phyloP scores from a whole-genome alignment of 768 basidiomycete genomes.

The Leccinum boreale region DNA sequence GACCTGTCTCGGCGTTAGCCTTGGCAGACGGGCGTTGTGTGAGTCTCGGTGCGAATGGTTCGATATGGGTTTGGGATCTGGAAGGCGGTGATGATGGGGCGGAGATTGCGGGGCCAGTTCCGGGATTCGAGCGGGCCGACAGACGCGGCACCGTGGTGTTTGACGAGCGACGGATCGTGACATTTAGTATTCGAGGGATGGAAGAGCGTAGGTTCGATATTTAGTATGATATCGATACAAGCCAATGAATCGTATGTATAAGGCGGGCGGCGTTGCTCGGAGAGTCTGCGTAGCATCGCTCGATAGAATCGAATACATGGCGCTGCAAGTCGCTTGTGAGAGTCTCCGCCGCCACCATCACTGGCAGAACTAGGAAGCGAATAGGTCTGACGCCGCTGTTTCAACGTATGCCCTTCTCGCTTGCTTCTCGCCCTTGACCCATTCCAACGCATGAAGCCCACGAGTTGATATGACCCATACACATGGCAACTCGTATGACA shows the following conservation, averaged over 20 bases:
- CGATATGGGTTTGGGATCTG: constrained; percentile 85
- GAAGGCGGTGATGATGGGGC: constrained; percentile 47
- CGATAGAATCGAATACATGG: not conserved
- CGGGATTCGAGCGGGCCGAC: constrained; percentile 32
- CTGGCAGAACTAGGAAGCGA: not conserved
- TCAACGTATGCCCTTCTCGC: not conserved
- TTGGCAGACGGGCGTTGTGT: constrained; percentile 83
- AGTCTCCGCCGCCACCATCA: not conserved
- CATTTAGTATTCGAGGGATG: constrained; percentile 30
- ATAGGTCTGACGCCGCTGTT: not conserved
- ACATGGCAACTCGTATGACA: not conserved
- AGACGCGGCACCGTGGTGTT: constrained; percentile 53
- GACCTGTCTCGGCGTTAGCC: constrained; percentile 62
- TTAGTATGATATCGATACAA: constrained; percentile 4
- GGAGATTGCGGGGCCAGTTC: constrained; percentile 31
- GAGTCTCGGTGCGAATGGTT: constrained; percentile 65
- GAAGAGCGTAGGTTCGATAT: constrained; percentile 36
- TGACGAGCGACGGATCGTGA: constrained; percentile 74
- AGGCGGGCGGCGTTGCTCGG: not conserved
- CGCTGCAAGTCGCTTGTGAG: not conserved
- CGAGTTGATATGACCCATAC: too few relatives aligned
- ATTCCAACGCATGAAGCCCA: not conserved
- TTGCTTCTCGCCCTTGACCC: constrained; percentile 14
- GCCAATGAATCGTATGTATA: not conserved
- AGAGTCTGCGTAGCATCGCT: not conserved